Evolutionary conservation across 1,139 yeast genomes (phyloP).

Genomic region (Hemisphaericaspora subhashii): DNA sequence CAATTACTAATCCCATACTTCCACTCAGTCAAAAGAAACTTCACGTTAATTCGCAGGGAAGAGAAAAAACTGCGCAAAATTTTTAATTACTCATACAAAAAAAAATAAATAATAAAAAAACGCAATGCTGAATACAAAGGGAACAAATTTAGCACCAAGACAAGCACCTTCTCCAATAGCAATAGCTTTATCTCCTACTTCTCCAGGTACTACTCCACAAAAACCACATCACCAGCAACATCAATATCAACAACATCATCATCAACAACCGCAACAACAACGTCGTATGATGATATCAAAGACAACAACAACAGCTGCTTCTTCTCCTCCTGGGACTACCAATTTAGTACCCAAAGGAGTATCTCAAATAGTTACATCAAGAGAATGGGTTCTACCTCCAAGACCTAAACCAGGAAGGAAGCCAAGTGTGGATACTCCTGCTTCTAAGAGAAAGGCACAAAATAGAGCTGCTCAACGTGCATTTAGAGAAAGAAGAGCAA

Average conservation of each 20-base stretch:
- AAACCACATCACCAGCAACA: conserved; percentile 1
- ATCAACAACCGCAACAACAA: conserved; percentile 6
- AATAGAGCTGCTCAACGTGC: conserved; percentile 96
- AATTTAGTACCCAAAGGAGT: conserved; percentile 6
- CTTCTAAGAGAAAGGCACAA: conserved; percentile 83
- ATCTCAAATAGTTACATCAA: conserved; percentile 66
- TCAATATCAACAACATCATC: conserved; percentile 6
- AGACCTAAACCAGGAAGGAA: conserved; percentile 89
- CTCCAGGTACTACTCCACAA: conserved; percentile 15
- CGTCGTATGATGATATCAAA: conserved; percentile 1
- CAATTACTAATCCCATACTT: no score
- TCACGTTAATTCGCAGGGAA: not conserved
- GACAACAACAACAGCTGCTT: conserved; percentile 2
- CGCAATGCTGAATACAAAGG: conserved; percentile 23
- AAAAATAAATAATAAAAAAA: not conserved
- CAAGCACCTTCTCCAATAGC: conserved; percentile 38
- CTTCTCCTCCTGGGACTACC: conserved; percentile 7
- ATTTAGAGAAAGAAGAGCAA: conserved; percentile 79
- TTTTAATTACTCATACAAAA: not conserved
- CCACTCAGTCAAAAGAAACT: conserved; percentile 6
- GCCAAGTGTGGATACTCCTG: conserved; percentile 74
- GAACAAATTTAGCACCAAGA: conserved; percentile 39
- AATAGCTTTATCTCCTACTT: conserved; percentile 23
- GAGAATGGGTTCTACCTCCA: conserved; percentile 89
- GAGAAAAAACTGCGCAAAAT: not conserved